Conservation (phyloP, 495 filamentous ascomycete species). For the Chaetomium cochliodes region DNA sequence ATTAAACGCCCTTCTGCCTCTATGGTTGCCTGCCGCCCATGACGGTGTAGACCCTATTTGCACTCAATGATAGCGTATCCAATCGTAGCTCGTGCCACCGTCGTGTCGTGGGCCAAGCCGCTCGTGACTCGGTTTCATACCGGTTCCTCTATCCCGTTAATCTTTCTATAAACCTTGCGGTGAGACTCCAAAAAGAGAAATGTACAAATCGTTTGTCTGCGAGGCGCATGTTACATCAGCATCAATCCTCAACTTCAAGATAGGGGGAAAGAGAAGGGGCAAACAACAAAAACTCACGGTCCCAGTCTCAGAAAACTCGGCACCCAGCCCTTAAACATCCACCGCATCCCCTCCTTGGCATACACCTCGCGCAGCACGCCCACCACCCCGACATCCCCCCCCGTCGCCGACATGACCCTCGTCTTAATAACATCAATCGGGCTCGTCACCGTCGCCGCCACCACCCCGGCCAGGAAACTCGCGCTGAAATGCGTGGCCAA, state of each 20-base stretch:
- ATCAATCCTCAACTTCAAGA: neutral
- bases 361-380: conserved; percentile 65
- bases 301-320: conserved; percentile 92
- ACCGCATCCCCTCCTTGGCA: conserved; percentile 72
- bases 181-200: conserved; percentile 95
- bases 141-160: conserved; percentile 46
- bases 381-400: conserved; percentile 55
- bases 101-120: neutral
- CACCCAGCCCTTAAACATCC: conserved; percentile 98
- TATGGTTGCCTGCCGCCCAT: neutral
- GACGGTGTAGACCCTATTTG: neutral
- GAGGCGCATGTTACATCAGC: conserved; percentile 10
- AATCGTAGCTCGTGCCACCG: neutral
- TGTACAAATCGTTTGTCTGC: conserved; percentile 83
- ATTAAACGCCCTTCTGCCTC: neutral
- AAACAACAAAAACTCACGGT: conserved; percentile 43
- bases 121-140: neutral
- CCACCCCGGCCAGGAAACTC: conserved; percentile 82
- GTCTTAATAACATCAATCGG: conserved; percentile 99
- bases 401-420: conserved; percentile 77
- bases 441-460: conserved; percentile 91
- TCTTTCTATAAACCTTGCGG: conserved; percentile 63
- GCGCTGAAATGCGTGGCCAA: conserved; percentile 84
- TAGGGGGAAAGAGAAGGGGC: neutral
- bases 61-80: conserved; percentile 5